Evolutionary conservation across 2,329 filamentous ascomycete species (phyloP), one percentile per base, ranked within the genome.

Genomic region (Ophiostoma himal-ulmi): DNA sequence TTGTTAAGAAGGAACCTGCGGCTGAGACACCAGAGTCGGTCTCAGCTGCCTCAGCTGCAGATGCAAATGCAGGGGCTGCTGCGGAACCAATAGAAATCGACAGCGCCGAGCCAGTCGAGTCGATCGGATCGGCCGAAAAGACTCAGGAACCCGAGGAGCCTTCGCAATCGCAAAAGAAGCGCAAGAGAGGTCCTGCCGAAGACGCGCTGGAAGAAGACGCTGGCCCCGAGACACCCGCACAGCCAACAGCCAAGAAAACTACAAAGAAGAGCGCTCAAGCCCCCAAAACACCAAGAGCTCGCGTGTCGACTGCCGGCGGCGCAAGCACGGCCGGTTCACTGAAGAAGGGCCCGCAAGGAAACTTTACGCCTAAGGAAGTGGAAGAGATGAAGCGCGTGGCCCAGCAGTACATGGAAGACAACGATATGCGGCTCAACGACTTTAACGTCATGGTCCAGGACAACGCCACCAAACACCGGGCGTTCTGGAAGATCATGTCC

Each of bases 401-500:
- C 0, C 80, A 84, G 68, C 74, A 74, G 0, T 87, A 83, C 76
- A 78, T 82, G 62, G 77, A 79, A 0, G 78, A 82, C 11, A 75
- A 83, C 69, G 76, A 78, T 30, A 74, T 86, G 74, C 79, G 78
- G 0, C 80, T 85, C 70, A 68, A 74, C 26, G 75, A 84, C 36
- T 75, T 88, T n/a, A 87, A 86, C 70, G 78, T 80, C 6, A 74
- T 84, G 72, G 79, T 83, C 22, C 81, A 79, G 13, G 69, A 76
- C 39, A 69, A 72, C 8, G 70, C 70, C 54, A 37, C 14, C 22
- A 37, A 75, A 5, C 77, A 82, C 70, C 76, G 77, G 6, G 79
- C 82, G 13, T 80, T 89, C 10, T 89, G 86, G 86, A 75, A 78
- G 20, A 75, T 75, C 3, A 78, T 89, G n/a, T 78, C 79, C 64